These are phyloP conservation scores for Elaeagnus macrophylla DNA, from an alignment of 306 rosid species.

Conservation along the genomic window DNA sequence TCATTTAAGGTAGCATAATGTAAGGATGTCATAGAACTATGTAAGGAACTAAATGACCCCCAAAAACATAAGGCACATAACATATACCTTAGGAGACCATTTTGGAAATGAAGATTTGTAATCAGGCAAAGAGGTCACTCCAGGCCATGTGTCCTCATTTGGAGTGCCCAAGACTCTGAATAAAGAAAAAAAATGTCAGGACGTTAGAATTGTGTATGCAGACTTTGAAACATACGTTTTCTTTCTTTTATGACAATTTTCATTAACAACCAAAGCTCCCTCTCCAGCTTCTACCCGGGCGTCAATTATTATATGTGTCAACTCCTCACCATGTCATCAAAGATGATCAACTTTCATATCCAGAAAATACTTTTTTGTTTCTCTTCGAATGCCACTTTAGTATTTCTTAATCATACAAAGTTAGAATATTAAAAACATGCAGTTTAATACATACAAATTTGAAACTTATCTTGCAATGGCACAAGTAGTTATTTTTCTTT, in stretches of 20 bases:
- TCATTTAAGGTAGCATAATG: conserved; percentile 3
- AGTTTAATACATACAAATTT: too few relatives aligned
- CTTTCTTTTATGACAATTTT: too few relatives aligned
- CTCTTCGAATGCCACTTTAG: too few relatives aligned
- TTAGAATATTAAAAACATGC: too few relatives aligned
- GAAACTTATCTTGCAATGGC: too few relatives aligned
- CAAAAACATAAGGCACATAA: conserved; percentile 5
- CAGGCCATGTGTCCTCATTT: conserved; percentile 92
- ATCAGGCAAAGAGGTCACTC: conserved; percentile 95
- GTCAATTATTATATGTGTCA: too few relatives aligned
- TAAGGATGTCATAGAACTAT: neutral
- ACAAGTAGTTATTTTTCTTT: too few relatives aligned
- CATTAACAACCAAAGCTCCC: neutral
- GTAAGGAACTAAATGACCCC: neutral
- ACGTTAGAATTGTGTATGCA: neutral
- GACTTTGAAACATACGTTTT: neutral
- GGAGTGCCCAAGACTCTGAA: conserved; percentile 94
- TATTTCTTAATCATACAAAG: too few relatives aligned
- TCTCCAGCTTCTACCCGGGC: neutral
- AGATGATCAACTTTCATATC: too few relatives aligned
- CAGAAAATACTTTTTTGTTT: too few relatives aligned
- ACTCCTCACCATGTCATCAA: too few relatives aligned
- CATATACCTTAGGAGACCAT: conserved; percentile 75
- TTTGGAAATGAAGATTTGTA: conserved; percentile 88
- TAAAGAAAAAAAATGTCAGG: conserved; percentile 15